Evolutionary conservation across 2,329 filamentous ascomycete genomes (phyloP).

Genomic region (Colletotrichum sojae): DNA sequence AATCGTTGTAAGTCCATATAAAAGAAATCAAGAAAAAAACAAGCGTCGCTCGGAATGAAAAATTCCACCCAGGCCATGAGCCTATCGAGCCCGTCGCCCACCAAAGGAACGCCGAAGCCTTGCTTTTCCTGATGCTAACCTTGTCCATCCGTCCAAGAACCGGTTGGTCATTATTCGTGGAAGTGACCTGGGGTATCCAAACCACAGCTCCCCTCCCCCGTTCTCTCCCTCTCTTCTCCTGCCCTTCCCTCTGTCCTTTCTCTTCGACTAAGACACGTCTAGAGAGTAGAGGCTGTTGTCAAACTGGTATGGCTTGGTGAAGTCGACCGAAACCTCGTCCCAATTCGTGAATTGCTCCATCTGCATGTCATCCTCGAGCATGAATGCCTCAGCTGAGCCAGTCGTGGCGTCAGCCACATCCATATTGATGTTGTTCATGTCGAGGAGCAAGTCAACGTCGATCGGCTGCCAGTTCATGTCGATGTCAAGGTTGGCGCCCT

Average conservation of each 20-base stretch:
- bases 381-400: constrained; percentile 44
- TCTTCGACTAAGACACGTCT: constrained; percentile 44
- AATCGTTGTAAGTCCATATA: no score
- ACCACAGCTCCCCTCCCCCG: constrained; percentile 2
- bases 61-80: not conserved
- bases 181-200: constrained; percentile 35
- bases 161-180: constrained; percentile 36
- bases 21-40: not conserved
- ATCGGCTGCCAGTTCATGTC: constrained; percentile 65
- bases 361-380: constrained; percentile 39
- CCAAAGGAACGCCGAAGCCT: constrained; percentile 35
- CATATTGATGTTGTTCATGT: constrained; percentile 57
- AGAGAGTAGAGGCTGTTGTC: constrained; percentile 59
- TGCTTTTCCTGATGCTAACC: constrained; percentile 38
- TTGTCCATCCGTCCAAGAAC: constrained; percentile 24
- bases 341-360: constrained; percentile 51
- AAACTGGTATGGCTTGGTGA: constrained; percentile 67
- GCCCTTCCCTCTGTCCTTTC: not conserved
- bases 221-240: not conserved
- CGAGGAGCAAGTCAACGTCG: constrained; percentile 60
- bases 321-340: constrained; percentile 66
- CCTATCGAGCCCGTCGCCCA: constrained; percentile 7
- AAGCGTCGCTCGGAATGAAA: constrained; percentile 26
- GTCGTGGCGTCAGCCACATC: constrained; percentile 40
- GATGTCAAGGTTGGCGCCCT: constrained; percentile 67